A percentile compares a stretch with the other conserved stretches of the same genome.
phyloP scores from a whole-genome alignment of 306 rosid genomes.

The Myrica gale region DNA sequence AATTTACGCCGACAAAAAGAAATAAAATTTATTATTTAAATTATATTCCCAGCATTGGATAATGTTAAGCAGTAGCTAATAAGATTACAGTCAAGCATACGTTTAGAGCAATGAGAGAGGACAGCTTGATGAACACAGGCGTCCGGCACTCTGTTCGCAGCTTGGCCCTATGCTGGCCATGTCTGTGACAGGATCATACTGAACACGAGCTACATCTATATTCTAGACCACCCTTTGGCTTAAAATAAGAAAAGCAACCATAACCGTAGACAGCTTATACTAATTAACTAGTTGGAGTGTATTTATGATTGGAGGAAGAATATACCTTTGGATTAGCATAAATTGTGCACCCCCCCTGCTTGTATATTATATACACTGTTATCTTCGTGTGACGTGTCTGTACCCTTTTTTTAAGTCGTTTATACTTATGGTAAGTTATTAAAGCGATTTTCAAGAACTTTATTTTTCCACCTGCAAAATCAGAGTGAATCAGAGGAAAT shows the following conservation, averaged over 20 bases:
- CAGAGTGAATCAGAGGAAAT: not conserved
- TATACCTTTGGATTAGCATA: slow-evolving; percentile 20
- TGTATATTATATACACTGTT: not conserved
- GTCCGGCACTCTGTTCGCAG: slow-evolving; percentile 38
- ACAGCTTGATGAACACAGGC: slow-evolving; percentile 35
- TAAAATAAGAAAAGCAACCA: slow-evolving; percentile 34
- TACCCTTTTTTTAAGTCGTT: not conserved
- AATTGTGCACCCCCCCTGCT: too few species aligned
- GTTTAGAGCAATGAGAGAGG: slow-evolving; percentile 43
- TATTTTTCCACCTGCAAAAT: not conserved
- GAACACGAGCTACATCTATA: slow-evolving; percentile 30
- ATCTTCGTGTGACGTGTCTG: not conserved
- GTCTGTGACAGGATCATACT: slow-evolving; percentile 34
- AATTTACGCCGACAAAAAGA: too few species aligned
- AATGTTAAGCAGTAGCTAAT: slow-evolving; percentile 23
- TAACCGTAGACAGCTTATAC: slow-evolving; percentile 45
- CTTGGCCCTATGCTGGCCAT: slow-evolving; percentile 35
- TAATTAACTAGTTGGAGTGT: slow-evolving; percentile 28
- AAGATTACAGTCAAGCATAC: slow-evolving; percentile 39
- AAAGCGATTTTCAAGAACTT: not conserved
- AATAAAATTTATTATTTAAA: too few species aligned
- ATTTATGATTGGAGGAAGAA: not conserved
- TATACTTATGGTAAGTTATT: not conserved
- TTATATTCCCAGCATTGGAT: too few species aligned
- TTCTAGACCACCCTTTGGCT: slow-evolving; percentile 34